Evolutionary conservation across 305 asterid genomes (phyloP).

Genomic region (Stenogyne calaminthoides): DNA sequence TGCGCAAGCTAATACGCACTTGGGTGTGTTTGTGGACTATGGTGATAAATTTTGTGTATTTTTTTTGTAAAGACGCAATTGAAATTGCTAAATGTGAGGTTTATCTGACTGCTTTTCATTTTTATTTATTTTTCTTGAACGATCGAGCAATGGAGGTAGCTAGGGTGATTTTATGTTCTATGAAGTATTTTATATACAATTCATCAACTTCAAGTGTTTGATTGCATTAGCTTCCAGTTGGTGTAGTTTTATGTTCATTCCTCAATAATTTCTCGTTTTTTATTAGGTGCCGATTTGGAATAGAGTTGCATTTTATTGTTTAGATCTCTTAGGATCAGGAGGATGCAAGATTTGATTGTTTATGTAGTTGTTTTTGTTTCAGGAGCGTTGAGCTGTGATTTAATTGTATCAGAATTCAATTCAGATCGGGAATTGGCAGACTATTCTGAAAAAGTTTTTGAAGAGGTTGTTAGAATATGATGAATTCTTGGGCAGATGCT

Average conservation of each 20-base stretch:
- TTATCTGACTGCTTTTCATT: neutral
- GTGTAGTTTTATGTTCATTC: neutral
- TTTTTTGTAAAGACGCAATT: slow-evolving; percentile 8
- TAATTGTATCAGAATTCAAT: slow-evolving; percentile 14
- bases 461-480: slow-evolving; percentile 41
- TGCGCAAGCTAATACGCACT: neutral
- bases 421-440: slow-evolving; percentile 5
- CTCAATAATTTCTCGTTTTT: neutral
- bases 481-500: slow-evolving; percentile 82
- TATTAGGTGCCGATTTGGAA: slow-evolving; percentile 3
- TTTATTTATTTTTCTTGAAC: neutral
- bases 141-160: neutral
- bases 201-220: neutral
- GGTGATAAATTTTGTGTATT: neutral
- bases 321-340: neutral
- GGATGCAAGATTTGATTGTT: slow-evolving; percentile 24
- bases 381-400: slow-evolving; percentile 5
- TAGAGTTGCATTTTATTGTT: neutral
- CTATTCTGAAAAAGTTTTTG: slow-evolving; percentile 34
- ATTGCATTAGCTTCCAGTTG: slow-evolving; percentile 12
- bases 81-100: slow-evolving; percentile 19
- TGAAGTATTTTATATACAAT: neutral
- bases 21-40: neutral
- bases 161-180: neutral
- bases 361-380: neutral